phyloP scores from a whole-genome alignment of 805 yeast genomes.

The Teunomyces aglyptinius region DNA sequence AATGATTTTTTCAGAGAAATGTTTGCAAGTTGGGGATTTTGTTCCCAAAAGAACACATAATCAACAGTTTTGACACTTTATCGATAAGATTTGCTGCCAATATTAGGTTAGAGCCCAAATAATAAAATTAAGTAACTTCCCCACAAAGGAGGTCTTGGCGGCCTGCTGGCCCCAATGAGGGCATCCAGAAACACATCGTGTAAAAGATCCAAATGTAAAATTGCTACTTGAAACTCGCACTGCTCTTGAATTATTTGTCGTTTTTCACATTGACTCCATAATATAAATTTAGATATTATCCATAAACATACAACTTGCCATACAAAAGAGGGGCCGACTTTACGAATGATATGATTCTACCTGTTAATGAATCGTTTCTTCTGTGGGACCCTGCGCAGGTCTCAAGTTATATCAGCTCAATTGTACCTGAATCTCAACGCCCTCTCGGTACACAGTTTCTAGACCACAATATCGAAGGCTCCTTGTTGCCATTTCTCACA shows the following conservation, averaged over 20 bases:
- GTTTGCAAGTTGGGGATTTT: neutral
- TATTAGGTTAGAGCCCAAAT: neutral
- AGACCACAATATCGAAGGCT: conserved; percentile 68
- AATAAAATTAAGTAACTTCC: too few species aligned
- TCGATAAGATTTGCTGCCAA: neutral
- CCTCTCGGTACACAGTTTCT: conserved; percentile 35
- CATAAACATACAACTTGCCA: neutral
- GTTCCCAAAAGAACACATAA: neutral
- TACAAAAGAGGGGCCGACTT: neutral
- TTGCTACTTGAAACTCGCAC: conserved; percentile 3
- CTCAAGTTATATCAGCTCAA: conserved; percentile 28
- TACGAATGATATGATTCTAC: conserved; percentile 7
- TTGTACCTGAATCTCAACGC: conserved; percentile 21
- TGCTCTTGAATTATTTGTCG: neutral
- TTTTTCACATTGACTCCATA: too few species aligned
- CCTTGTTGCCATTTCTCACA: conserved; percentile 64
- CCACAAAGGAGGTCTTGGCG: too few species aligned
- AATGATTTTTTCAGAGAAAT: neutral
- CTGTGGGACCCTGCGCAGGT: conserved; percentile 49
- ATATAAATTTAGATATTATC: too few species aligned
- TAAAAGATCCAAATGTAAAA: conserved; percentile 1
- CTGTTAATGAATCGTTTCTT: conserved; percentile 33
- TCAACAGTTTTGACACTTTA: neutral
- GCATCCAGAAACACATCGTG: neutral
- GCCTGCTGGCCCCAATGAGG: too few species aligned